phyloP scores from a whole-genome alignment of 163 green algal genomes.

The Volvox carteri region DNA sequence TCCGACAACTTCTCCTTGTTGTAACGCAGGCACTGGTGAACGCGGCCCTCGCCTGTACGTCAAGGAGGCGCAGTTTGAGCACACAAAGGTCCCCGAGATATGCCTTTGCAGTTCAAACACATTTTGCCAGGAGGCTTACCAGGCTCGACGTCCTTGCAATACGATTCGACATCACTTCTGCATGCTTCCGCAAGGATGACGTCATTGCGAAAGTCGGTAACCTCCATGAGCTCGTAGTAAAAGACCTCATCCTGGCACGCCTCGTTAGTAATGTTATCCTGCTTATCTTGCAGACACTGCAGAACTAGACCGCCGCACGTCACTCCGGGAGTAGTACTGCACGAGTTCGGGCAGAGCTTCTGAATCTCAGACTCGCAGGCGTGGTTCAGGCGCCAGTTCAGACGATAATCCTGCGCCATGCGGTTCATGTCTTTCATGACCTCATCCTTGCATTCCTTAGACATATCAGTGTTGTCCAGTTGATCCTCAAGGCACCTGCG shows the following conservation, averaged over 20 bases:
- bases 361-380: constrained; percentile 82
- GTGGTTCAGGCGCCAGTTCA: constrained; percentile 83
- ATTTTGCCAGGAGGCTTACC: no score
- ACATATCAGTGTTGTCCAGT: constrained; percentile 74
- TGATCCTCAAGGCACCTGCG: constrained; percentile 67
- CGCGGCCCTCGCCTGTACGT: constrained; percentile 70
- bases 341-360: constrained; percentile 75
- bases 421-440: constrained; percentile 73
- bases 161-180: constrained; percentile 77
- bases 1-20: constrained; percentile 74
- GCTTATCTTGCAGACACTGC: constrained; percentile 83
- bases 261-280: constrained; percentile 80
- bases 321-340: constrained; percentile 56
- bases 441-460: constrained; percentile 79
- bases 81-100: background rate
- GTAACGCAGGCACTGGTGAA: constrained; percentile 82
- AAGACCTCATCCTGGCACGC: constrained; percentile 75
- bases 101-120: no score
- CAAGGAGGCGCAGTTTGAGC: no score
- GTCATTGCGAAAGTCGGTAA: constrained; percentile 85
- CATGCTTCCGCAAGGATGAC: constrained; percentile 83
- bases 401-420: constrained; percentile 76
- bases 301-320: constrained; percentile 83
- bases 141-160: constrained; percentile 81
- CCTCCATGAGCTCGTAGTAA: constrained; percentile 85